phyloP scores from a whole-genome alignment of 164 flowering plant genomes.

The Magnolia sinica region DNA sequence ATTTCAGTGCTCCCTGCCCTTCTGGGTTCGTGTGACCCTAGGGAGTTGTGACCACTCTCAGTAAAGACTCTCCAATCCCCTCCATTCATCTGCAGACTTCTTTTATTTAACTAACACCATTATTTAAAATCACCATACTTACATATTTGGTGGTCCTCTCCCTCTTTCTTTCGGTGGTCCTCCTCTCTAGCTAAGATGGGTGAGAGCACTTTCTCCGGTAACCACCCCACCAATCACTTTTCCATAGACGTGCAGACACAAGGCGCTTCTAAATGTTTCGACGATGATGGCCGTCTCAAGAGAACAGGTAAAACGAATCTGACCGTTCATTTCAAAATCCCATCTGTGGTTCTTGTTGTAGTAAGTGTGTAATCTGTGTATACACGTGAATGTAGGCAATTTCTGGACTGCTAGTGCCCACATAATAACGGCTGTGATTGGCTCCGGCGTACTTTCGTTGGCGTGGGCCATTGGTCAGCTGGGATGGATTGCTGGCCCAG shows the following conservation, averaged over 20 bases:
- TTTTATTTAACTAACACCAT: neutral
- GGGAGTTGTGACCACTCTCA: neutral
- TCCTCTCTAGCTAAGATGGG: neutral
- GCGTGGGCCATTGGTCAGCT: slow-evolving; percentile 66
- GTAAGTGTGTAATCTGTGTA: neutral
- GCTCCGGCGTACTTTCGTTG: slow-evolving; percentile 59
- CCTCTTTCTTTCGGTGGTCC: neutral
- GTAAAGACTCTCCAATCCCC: neutral
- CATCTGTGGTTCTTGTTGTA: neutral
- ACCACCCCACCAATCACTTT: neutral
- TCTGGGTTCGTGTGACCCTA: slow-evolving; percentile 1
- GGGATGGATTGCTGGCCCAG: slow-evolving; percentile 69
- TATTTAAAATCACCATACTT: neutral
- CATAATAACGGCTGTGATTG: slow-evolving; percentile 64
- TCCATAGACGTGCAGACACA: slow-evolving; percentile 25
- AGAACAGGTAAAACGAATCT: slow-evolving; percentile 19
- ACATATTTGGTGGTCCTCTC: neutral
- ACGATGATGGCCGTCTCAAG: slow-evolving; percentile 45
- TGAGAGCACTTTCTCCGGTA: neutral
- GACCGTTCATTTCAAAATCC: neutral
- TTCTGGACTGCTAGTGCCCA: slow-evolving; percentile 64
- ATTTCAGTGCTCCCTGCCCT: neutral
- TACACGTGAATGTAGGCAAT: slow-evolving; percentile 28
- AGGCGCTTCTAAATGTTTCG: slow-evolving; percentile 27
- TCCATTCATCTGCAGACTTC: neutral